Evolutionary conservation across 2,329 filamentous ascomycete species (phyloP), one percentile per base, ranked within the genome.

Genomic region (Fusarium floridanum): DNA sequence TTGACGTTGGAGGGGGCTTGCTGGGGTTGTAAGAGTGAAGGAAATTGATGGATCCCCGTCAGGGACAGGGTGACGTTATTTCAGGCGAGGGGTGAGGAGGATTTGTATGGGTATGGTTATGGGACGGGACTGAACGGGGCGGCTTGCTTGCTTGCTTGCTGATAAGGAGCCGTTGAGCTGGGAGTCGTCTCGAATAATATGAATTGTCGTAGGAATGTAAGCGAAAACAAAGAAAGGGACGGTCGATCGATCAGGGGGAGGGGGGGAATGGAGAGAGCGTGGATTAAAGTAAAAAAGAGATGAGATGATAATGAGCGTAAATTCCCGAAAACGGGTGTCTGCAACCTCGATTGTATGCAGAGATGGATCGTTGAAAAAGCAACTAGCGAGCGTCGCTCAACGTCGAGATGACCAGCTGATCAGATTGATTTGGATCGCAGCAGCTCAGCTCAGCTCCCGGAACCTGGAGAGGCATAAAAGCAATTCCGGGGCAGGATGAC

Each of bases 61-160:
- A 74, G 71, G 76, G 66, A 74, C 74, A 76, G 71, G 76, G 70
- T 67, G 73, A 73, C 68, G 76, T 77, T 76, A 75, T 69, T 69
- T 64, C 62, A 66, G 61, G 63, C 60, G 65, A 67, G 57, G 68
- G 62, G 41, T 43, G n/a, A 43, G 41, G 41, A 43, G n/a, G 41
- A 43, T 43, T n/a, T 34, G 32, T 11, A 32, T 32, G 32, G 32
- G 32, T 32, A 32, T 32, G 32, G 32, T 5, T 34, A 39, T 16
- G 41, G 41, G 41, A 43, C 41, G n/a, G 41, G 11, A 43, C n/a
- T 22, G 41, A 34, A 60, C 64, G 71, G 69, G 68, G 69, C 62
- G 70, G 61, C 64, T 34, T 60, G 67, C 62, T 69, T 60, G 67
- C 62, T 69, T 29, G 27, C 27, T 29, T 29, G 27, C 27, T 29